Conservation (phyloP, 352 stramenopile genomes). For the Blastocystis sp. region DNA sequence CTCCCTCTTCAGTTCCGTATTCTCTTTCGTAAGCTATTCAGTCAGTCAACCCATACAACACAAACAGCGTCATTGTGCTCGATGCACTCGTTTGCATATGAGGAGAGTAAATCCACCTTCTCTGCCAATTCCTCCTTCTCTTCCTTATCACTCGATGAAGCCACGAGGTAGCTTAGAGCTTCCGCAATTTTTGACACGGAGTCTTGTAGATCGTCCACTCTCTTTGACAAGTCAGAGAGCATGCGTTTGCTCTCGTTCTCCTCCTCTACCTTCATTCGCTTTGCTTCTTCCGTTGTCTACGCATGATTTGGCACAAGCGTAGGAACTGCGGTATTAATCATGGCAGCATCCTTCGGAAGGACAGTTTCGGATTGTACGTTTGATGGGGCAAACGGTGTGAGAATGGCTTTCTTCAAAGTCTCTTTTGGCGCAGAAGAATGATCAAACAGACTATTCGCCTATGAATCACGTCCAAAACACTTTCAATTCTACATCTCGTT, state of each 20-base stretch:
- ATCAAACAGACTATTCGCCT: not conserved
- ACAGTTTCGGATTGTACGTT: not conserved
- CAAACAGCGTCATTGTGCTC: slow-evolving; percentile 27
- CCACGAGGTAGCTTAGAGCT: not conserved
- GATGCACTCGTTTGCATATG: slow-evolving; percentile 21
- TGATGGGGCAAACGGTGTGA: not conserved
- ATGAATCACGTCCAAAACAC: not conserved
- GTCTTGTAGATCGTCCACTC: not conserved
- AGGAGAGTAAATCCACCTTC: not conserved
- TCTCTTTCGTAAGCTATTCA: not conserved
- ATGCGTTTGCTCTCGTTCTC: not conserved
- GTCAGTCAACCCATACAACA: not conserved
- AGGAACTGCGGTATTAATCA: not conserved
- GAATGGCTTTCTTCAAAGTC: not conserved
- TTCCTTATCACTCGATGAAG: not conserved
- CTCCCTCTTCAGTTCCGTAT: slow-evolving; percentile 19
- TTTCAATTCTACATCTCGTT: slow-evolving; percentile 11
- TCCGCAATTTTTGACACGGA: not conserved
- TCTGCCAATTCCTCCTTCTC: slow-evolving; percentile 1
- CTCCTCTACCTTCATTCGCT: not conserved
- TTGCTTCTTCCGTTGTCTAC: not conserved
- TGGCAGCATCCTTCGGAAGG: not conserved
- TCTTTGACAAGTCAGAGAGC: not conserved
- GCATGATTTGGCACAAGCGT: not conserved
- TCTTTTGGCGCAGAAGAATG: not conserved